Conservation (phyloP, 1,284 basidiomycete species). For the Pseudozyma flocculosa region DNA sequence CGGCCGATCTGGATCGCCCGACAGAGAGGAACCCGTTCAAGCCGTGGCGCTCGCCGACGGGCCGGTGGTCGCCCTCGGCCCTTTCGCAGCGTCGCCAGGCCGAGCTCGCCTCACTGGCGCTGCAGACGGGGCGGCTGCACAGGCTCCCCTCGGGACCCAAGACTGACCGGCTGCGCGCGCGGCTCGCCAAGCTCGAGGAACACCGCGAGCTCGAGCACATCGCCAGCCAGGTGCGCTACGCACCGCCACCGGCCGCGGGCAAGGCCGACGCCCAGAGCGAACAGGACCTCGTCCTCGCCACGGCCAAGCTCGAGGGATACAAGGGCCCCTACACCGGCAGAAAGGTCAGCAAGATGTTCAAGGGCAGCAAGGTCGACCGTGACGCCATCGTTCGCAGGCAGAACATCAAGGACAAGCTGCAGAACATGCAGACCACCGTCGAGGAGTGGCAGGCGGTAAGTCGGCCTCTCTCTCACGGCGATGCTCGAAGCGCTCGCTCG, state of each 20-base stretch:
- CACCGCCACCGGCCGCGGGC: not conserved
- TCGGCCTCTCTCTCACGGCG: no score
- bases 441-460: constrained; percentile 37
- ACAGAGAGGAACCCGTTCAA: constrained; percentile 15
- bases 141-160: constrained; percentile 21
- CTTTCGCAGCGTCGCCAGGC: constrained; percentile 43
- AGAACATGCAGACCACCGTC: constrained; percentile 25
- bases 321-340: constrained; percentile 41
- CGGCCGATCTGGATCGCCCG: no score
- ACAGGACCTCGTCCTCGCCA: constrained; percentile 11
- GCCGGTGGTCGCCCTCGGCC: constrained; percentile 35
- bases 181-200: constrained; percentile 12
- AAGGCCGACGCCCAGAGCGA: not conserved
- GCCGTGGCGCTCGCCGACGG: constrained; percentile 14
- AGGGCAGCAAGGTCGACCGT: constrained; percentile 37
- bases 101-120: constrained; percentile 27
- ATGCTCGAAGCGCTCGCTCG: no score
- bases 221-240: constrained; percentile 14
- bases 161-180: constrained; percentile 6
- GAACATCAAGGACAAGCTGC: constrained; percentile 17
- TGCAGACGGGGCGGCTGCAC: constrained; percentile 8
- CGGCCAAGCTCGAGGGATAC: constrained; percentile 12
- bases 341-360: constrained; percentile 27
- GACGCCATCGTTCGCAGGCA: constrained; percentile 9
- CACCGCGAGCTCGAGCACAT: constrained; percentile 16